phyloP scores from a whole-genome alignment of 2,329 filamentous ascomycete species.

The Ophiocordyceps camponoti-rufipedis region DNA sequence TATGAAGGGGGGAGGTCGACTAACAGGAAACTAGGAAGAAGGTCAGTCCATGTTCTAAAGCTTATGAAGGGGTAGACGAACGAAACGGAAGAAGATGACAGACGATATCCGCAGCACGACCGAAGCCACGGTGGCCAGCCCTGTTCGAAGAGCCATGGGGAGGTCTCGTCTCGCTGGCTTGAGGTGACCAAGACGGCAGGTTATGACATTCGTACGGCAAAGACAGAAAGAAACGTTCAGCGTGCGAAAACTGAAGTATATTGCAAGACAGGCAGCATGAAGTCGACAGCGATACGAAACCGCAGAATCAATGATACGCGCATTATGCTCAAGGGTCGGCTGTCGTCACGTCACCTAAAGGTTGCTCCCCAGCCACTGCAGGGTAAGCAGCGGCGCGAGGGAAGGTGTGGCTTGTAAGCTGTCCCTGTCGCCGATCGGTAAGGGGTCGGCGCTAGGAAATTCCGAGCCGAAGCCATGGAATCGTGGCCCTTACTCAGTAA shows the following conservation, averaged over 20 bases:
- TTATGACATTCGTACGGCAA: neutral
- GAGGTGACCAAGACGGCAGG: neutral
- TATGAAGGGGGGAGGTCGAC: constrained; percentile 2
- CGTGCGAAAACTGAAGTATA: neutral
- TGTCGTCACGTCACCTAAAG: neutral
- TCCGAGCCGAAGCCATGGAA: constrained; percentile 6
- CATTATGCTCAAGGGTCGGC: neutral
- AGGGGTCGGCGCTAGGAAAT: constrained; percentile 6
- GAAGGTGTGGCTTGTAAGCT: constrained; percentile 1
- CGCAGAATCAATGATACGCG: neutral
- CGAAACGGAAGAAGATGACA: constrained; percentile 18
- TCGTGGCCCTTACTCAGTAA: constrained; percentile 4
- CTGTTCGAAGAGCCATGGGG: constrained; percentile 9
- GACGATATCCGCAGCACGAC: constrained; percentile 17
- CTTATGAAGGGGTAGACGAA: constrained; percentile 7
- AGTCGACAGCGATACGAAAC: neutral
- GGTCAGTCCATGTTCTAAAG: constrained; percentile 3
- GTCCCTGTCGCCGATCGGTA: neutral
- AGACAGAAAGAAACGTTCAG: neutral
- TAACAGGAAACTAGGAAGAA: constrained; percentile 16
- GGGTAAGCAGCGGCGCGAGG: neutral
- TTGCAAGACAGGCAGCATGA: neutral
- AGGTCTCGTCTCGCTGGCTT: neutral
- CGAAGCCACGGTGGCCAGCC: constrained; percentile 16
- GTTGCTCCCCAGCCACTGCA: neutral